These are phyloP conservation scores for Fusarium sp. DNA, from an alignment of 2,329 filamentous ascomycete species.

Conservation along the genomic window DNA sequence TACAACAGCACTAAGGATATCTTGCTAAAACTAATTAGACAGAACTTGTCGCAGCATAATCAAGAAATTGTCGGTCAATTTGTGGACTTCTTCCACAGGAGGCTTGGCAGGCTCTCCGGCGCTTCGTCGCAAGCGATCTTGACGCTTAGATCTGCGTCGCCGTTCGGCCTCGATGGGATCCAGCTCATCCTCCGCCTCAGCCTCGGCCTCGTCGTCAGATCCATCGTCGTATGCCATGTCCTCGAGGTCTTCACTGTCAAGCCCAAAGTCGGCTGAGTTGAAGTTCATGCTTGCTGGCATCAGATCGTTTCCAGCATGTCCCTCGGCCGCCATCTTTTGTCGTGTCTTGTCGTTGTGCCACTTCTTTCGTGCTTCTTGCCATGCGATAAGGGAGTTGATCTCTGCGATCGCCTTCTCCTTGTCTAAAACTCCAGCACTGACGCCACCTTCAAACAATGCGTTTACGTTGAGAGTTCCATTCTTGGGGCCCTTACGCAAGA, in stretches of 20 bases:
- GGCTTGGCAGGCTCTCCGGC: conserved; percentile 90
- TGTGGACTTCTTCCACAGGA: conserved; percentile 79
- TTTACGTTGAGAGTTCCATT: conserved; percentile 95
- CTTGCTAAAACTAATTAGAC: conserved; percentile 67
- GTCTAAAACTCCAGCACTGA: conserved; percentile 75
- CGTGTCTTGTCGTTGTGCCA: conserved; percentile 98
- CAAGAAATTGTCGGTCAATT: conserved; percentile 83
- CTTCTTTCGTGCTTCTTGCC: conserved; percentile 96
- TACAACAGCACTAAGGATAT: conserved; percentile 29
- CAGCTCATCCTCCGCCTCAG: conserved; percentile 80
- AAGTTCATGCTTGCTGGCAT: conserved; percentile 71
- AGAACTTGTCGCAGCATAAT: conserved; percentile 84
- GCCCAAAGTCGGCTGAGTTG: conserved; percentile 86
- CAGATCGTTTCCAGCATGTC: conserved; percentile 60
- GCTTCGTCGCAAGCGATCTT: conserved; percentile 81
- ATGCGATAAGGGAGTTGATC: conserved; percentile 86
- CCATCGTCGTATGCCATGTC: conserved; percentile 86
- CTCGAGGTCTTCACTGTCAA: conserved; percentile 87
- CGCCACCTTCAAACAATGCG: conserved; percentile 85
- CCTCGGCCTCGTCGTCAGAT: conserved; percentile 72
- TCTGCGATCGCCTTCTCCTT: conserved; percentile 79
- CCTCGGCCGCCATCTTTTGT: conserved; percentile 97
- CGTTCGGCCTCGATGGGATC: conserved; percentile 92
- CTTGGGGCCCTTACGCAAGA: conserved; percentile 85
- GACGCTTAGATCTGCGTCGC: conserved; percentile 78